Base-by-base conservation (phyloP, 2,329 filamentous ascomycete genomes). In the Verticillium longisporum region DNA sequence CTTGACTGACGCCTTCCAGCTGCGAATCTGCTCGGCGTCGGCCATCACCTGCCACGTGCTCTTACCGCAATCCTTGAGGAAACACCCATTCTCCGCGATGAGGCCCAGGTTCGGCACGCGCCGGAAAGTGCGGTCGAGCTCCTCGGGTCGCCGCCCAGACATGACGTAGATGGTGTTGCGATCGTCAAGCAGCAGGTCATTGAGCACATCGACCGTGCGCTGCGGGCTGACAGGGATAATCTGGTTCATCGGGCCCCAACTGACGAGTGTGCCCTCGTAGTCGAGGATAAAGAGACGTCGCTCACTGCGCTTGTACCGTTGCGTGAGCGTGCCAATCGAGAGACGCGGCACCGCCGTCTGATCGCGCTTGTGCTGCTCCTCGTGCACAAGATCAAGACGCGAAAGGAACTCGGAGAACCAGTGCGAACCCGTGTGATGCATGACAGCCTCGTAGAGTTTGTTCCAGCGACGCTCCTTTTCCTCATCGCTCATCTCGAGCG, bases 21-120 rank as follows among this genome's bases (percentile, higher is more conserved):
- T 80, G 32, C 81, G 78, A 62, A 91, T 89, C 67, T 88, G 83
- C 2, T 85, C 80, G 1, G 85, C 80, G 70, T 97, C 88, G 2
- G 89, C 87, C 75, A 96, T 88, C 64, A 89, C 87, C 2, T 83
- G 85, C 95, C 95, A 98, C 38, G 84, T 81, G 31, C 84, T 82
- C 15, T 79, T 81, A 21, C 86, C 83, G 55, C 84, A 86, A 65
- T 91, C 84, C 67, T 90, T 91, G 61, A 97, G 78, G 75, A 96
- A 98, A 72, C 91, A 96, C 1, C 94, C 94, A 66, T 97, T 97
- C 76, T 98, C 94, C 0, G 94, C 94, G 65, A 98, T 96, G 4
- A 98, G 80, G 2, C 95, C 95, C 3, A 97, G 78, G 63, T 89
- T 89, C 5, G 91, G 89, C 1, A 97, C 89, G 31, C 89, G 85